Evolutionary conservation across 768 basidiomycete species (phyloP), one percentile per base, ranked within the genome.

Genomic region (Exsudoporus frostii): DNA sequence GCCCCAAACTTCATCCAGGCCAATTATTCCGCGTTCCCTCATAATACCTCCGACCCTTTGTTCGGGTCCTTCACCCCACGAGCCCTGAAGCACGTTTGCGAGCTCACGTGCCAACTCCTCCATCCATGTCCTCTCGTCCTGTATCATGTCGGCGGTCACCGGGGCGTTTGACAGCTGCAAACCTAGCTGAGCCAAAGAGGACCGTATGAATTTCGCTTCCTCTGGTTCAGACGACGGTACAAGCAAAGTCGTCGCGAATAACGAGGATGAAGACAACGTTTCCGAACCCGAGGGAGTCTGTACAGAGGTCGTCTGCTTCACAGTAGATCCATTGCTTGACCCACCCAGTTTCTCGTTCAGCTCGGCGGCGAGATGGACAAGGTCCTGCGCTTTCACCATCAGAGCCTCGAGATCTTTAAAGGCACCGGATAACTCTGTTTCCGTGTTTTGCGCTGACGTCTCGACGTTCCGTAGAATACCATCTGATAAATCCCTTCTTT

Each of bases 1-100:
- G 25, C 91, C 91, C 94, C 94, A 98, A 0, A 89, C 89, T 70
- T 96, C 94, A 65, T 98, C 94, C 25, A 97, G 71, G 0, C 87
- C 90, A 36, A 97, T 79, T 32, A 96, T 80, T 1, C 91, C 92
- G 27, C 91, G 80, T 3, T 79, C 76, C 51, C 78, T 77, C 90
- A 95, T 91, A 62, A 95, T 77, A 1, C 90, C 88, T 1, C 72
- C 72, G 50, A 45, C 53, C 48, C 46, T 58, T 42, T 45, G 57
- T 11, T 54, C 59, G 0, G 50, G 29, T 1, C 39, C 38, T 40
- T 59, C 68, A 8, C 68, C 53, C 25, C 43, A 29, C 4, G 64
- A 61, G 3, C 81, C 80, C 52, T 80, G 84, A 7, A 99, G 75
- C 5, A 98, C 76, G 5, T 76, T 73, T 0, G 83, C 88, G 2